phyloP scores from a whole-genome alignment of 257 asterid species.

The Primulina eburnea region DNA sequence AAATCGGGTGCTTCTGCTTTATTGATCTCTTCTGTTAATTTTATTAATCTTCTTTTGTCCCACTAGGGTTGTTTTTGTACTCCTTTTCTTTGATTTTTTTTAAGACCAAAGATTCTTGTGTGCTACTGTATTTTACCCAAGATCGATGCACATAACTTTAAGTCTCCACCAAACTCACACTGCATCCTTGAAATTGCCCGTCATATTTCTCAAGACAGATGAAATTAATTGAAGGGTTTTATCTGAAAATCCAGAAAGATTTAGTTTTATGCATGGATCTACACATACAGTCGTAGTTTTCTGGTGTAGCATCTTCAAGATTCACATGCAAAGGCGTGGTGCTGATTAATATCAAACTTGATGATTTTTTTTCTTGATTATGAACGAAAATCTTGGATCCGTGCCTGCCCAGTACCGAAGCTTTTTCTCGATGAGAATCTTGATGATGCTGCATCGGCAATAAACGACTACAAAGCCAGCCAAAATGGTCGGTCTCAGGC shows the following conservation, averaged over 20 bases:
- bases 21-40: not conserved
- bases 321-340: slow-evolving; percentile 34
- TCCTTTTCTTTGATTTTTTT: not conserved
- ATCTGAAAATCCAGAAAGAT: slow-evolving; percentile 18
- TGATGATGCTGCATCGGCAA: slow-evolving; percentile 66
- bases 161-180: not conserved
- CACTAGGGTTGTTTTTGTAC: slow-evolving; percentile 26
- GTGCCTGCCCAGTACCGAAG: not conserved
- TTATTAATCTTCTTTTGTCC: not conserved
- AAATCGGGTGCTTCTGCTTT: slow-evolving; percentile 18
- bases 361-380: not conserved
- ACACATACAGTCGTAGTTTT: slow-evolving; percentile 38
- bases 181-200: not conserved
- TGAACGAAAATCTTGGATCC: not conserved
- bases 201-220: not conserved
- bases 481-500: slow-evolving; percentile 6
- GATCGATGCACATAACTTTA: not conserved
- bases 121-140: not conserved
- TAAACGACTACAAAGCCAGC: slow-evolving; percentile 36
- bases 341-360: not conserved
- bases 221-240: not conserved
- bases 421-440: slow-evolving; percentile 42
- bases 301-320: slow-evolving; percentile 62
- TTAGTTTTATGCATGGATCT: slow-evolving; percentile 32
- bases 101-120: slow-evolving; percentile 21